Percentiles rank a stretch among this genome's conserved stretches.
These are phyloP conservation scores for Rhizoclosmatium sp. DNA, from an alignment of 192 early-diverging fungal species.

Conservation along the genomic window DNA sequence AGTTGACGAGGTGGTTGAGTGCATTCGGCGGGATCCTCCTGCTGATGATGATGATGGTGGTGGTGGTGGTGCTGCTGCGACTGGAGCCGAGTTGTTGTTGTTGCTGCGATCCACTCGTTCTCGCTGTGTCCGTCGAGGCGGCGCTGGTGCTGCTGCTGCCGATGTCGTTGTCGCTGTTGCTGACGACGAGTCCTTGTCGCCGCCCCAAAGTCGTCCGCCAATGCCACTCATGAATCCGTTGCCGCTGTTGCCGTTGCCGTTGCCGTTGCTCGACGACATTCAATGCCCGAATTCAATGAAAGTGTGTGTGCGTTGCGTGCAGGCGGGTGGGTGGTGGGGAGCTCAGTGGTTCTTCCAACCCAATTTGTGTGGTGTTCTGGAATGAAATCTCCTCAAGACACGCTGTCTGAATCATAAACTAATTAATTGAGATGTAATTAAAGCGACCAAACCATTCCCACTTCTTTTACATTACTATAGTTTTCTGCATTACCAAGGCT, in stretches of 20 bases:
- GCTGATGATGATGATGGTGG: no score
- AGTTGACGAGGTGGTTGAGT: background rate
- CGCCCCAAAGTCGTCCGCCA: background rate
- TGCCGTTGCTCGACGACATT: background rate
- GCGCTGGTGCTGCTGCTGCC: background rate
- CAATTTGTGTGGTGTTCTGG: no score
- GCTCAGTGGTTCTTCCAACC: no score
- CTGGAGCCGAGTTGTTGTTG: background rate
- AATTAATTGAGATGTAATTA: no score
- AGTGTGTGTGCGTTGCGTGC: no score
- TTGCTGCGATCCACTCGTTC: background rate
- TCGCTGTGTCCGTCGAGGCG: background rate
- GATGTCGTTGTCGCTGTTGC: background rate
- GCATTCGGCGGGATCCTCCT: background rate
- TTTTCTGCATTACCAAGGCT: no score
- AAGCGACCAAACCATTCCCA: no score
- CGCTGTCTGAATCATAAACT: no score
- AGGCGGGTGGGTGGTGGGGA: no score
- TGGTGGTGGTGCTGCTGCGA: background rate
- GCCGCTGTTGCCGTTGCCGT: background rate
- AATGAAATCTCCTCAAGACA: no score
- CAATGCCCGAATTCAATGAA: no score
- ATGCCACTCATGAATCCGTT: slow-evolving; percentile 1
- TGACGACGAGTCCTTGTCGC: background rate
- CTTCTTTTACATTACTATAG: no score